phyloP scores from a whole-genome alignment of 2,329 filamentous ascomycete genomes.

The Fusarium keratoplasticum region DNA sequence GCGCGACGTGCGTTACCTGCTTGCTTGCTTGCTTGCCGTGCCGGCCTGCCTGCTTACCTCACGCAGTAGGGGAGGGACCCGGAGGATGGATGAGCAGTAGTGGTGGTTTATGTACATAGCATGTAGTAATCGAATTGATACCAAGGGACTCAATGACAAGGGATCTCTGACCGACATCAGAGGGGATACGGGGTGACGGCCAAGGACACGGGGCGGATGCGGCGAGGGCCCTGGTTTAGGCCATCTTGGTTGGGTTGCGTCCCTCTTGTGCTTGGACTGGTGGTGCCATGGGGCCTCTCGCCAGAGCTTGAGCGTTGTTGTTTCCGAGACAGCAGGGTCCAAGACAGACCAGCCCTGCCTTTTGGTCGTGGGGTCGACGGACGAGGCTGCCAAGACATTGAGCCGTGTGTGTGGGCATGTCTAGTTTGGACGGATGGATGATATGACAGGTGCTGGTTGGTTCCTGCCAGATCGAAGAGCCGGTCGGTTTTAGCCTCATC shows the following conservation, averaged over 20 bases:
- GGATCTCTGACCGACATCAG: background rate
- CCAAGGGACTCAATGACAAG: background rate
- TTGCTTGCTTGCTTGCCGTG: background rate
- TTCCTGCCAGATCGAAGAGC: background rate
- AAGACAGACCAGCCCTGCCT: background rate
- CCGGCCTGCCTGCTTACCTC: conserved; percentile 2
- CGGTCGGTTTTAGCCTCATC: conserved; percentile 3
- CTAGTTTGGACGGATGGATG: background rate
- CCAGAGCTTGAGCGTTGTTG: background rate
- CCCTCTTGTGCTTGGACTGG: background rate
- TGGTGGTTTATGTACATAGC: background rate
- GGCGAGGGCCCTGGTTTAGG: background rate
- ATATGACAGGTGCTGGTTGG: background rate
- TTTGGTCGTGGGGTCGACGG: background rate
- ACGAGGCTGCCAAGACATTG: conserved; percentile 7
- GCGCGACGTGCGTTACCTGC: conserved; percentile 14
- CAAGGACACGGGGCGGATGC: background rate
- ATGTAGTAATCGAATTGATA: background rate
- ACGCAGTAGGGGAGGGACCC: background rate
- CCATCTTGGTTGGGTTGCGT: background rate
- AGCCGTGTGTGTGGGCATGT: background rate
- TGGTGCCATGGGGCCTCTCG: background rate
- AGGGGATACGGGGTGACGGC: background rate
- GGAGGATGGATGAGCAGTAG: background rate
- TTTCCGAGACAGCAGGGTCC: conserved; percentile 1